Conservation (phyloP, 2,329 filamentous ascomycete genomes). For the Rutstroemia sp. region DNA sequence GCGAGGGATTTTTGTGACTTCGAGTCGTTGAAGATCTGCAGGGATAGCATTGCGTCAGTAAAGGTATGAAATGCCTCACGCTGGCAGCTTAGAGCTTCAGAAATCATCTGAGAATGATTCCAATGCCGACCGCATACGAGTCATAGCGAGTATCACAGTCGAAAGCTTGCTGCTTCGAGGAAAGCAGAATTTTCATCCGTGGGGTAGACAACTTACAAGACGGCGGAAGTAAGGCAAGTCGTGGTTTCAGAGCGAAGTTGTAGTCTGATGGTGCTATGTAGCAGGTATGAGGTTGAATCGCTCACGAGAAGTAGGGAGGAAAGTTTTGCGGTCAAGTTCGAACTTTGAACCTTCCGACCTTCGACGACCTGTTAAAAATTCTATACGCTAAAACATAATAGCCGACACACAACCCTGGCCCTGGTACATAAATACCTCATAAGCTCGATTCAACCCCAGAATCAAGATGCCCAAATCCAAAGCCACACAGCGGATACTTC, state of each 20-base stretch:
- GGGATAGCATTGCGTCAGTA: neutral
- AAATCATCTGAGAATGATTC: neutral
- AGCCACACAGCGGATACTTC: too few relatives aligned
- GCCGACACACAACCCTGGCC: neutral
- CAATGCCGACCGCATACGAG: neutral
- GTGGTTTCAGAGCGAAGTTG: neutral
- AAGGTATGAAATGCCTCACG: conserved; percentile 3
- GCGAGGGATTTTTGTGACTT: conserved; percentile 4
- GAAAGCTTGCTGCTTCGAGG: neutral
- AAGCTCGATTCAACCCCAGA: neutral
- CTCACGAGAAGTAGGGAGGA: neutral
- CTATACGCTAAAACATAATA: neutral
- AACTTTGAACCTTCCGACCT: neutral
- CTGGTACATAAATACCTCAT: neutral
- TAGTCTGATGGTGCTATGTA: neutral
- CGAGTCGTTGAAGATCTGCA: conserved; percentile 2
- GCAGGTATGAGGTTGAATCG: neutral
- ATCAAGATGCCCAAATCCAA: neutral
- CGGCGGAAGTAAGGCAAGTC: neutral
- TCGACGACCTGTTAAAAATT: neutral
- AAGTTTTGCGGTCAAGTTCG: neutral
- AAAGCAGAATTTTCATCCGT: neutral
- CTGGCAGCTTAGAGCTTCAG: neutral
- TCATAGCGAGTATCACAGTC: neutral
- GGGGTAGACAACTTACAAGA: neutral